Base-by-base conservation (phyloP, 2,329 filamentous ascomycete genomes). In the Zymoseptoria ardabiliae region DNA sequence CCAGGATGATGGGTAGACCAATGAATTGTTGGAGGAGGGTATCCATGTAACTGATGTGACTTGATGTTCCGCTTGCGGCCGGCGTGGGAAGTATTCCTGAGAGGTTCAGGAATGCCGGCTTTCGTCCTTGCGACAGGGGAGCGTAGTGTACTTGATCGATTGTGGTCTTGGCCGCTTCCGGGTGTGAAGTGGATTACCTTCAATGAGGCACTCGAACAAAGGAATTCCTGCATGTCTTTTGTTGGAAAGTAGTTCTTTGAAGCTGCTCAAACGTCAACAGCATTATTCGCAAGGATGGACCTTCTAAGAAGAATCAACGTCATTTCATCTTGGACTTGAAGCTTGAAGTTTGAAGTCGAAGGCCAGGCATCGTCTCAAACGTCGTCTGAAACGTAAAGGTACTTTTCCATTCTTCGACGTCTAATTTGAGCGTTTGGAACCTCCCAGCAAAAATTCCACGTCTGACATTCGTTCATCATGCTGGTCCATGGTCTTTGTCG, bases 1-100 rank as follows among this genome's bases (percentile, higher is more conserved):
- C 58, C 51, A 70, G 58, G 51, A 70, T 65, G 54, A 70, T 65
- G 11, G 67, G 67, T 13, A 70, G 63, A 53, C 56, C 55, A 53
- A 66, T 58, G 58, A 69, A 66, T 41, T 68, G 62, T 51, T 65
- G 55, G 45, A 60, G 57, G 4, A 62, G 53, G 17, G 50, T 56
- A 13, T 60, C 60, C 57, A 63, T 58, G 20, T 41, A n/a, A n/a
- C n/a, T n/a, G n/a, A n/a, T n/a, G 35, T 3, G 23, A 25, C 23
- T 28, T 28, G 25, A 28, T 28, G 25, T 28, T 45, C 35, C 35
- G 35, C 13, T 45, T 45, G 35, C 35, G 35, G 35, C 13, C 13
- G 35, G 13, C 35, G 13, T 17, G 35, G 13, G n/a, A 7, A 45
- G 13, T 17, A 6, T 13, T 17, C 17, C 35, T 1, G 35, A n/a